Conservation (phyloP, 2,329 filamentous ascomycete genomes). For the Penicillium vulpinum region DNA sequence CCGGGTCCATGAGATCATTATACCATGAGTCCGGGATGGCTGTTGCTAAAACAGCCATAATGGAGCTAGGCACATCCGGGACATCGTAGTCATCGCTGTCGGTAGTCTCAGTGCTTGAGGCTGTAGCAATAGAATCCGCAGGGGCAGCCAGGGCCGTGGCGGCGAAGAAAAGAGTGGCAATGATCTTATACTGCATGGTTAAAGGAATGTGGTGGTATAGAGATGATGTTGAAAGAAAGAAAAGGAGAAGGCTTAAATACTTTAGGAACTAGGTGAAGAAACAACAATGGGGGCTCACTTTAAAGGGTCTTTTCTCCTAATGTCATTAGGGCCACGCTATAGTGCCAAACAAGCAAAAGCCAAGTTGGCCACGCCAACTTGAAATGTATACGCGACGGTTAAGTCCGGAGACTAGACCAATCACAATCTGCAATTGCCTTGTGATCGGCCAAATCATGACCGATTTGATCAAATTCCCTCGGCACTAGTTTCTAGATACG, state of each 20-base stretch:
- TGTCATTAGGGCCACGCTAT: background rate
- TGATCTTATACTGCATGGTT: constrained; percentile 29
- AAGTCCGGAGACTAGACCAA: background rate
- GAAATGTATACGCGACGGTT: background rate
- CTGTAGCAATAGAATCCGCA: constrained; percentile 6
- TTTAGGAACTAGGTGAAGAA: background rate
- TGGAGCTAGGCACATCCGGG: constrained; percentile 17
- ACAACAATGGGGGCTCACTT: background rate
- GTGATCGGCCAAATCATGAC: too few relatives aligned
- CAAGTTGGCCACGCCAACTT: background rate
- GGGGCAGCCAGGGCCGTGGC: constrained; percentile 24
- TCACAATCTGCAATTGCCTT: background rate
- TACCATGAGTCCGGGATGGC: constrained; percentile 26
- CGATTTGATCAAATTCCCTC: background rate
- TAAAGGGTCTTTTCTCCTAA: too few relatives aligned
- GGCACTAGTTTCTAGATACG: background rate
- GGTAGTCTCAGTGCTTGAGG: background rate
- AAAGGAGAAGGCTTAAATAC: background rate
- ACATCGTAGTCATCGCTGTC: constrained; percentile 1
- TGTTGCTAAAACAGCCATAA: constrained; percentile 28
- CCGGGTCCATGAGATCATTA: constrained; percentile 17
- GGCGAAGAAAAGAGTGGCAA: constrained; percentile 24
- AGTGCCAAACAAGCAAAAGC: background rate
- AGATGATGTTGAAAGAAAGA: background rate
- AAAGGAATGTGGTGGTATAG: background rate